A percentile compares a stretch with the other conserved stretches of the same genome.
These are phyloP conservation scores for Yamadazyma phyllophila DNA, from an alignment of 805 yeast species.

Conservation along the genomic window DNA sequence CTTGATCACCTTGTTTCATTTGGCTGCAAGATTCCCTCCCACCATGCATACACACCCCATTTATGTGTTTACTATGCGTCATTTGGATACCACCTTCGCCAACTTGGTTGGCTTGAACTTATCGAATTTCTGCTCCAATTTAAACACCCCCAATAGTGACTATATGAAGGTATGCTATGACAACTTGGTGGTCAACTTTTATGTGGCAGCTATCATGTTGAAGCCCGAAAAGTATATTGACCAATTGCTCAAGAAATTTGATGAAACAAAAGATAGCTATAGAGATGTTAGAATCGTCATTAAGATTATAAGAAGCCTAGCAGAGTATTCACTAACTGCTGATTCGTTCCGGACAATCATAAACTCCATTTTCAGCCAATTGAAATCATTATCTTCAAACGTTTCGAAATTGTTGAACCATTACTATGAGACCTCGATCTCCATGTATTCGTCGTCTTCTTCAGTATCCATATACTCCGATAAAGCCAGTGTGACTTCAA, in stretches of 20 bases:
- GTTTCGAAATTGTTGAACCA: slow-evolving; percentile 24
- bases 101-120: slow-evolving; percentile 18
- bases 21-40: slow-evolving; percentile 32
- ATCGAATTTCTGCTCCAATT: slow-evolving; percentile 10
- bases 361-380: slow-evolving; percentile 19
- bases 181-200: slow-evolving; percentile 26
- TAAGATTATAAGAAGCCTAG: slow-evolving; percentile 29
- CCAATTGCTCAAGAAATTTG: slow-evolving; percentile 21
- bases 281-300: slow-evolving; percentile 25
- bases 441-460: slow-evolving; percentile 12
- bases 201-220: slow-evolving; percentile 34
- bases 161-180: slow-evolving; percentile 18
- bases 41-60: slow-evolving; percentile 24
- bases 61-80: slow-evolving; percentile 25
- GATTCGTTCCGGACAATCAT: slow-evolving; percentile 23
- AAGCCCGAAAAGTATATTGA: slow-evolving; percentile 31
- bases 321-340: slow-evolving; percentile 23
- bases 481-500: slow-evolving; percentile 8
- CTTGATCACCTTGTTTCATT: slow-evolving; percentile 32
- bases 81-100: slow-evolving; percentile 31
- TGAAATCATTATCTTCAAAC: slow-evolving; percentile 27
- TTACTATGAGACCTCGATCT: slow-evolving; percentile 14
- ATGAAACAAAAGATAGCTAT: slow-evolving; percentile 21
- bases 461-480: slow-evolving; percentile 17
- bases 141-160: slow-evolving; percentile 1